Evolutionary conservation across 192 early-diverging fungal genomes (phyloP), one percentile per base, ranked within the genome.

Genomic region (Tieghemiomyces parasiticus): DNA sequence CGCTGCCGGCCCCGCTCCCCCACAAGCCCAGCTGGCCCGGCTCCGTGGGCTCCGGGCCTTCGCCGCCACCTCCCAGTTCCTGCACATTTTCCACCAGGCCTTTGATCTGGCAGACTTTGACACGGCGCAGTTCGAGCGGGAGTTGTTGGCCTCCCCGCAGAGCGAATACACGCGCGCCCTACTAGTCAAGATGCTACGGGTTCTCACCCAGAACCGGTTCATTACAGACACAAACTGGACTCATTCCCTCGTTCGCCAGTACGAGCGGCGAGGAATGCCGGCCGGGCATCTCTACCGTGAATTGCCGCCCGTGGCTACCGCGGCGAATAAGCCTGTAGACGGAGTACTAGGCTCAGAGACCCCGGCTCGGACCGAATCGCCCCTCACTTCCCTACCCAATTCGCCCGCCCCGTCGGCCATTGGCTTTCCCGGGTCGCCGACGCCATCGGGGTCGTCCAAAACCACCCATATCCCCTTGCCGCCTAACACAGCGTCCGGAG

Each of bases 151-250:
- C n/a, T 14, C 28, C 8, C n/a, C 38, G 8, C 8, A 42, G 6
- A 16, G 8, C 38, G 38, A 54, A 6, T 54, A 54, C n/a, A 8
- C 29, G 30, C 10, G 14, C 26, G 19, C 4, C 13, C 52, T 54
- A 28, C 30, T 34, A 13, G n/a, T 54, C 28, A 54, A 54, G n/a
- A 54, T 54, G 52, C 52, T 54, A 25, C 52, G 52, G 14, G 29
- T 54, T 4, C 32, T 54, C 10, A 54, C 52, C 26, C 32, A 14
- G 26, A 31, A 31, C 30, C 29, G 26, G 28, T 30, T 31, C 3
- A 54, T 54, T 54, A 14, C 12, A 12, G 19, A 54, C 52, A 3
- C 6, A 13, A 54, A 12, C 26, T 54, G 52, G 52, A 3, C 52
- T 6, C 32, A 33, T 14, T 54, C 4, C 8, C n/a, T 54, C 4